Evolutionary conservation across 2,329 filamentous ascomycete species (phyloP).

Genomic region (Colletotrichum gloeosporioides): DNA sequence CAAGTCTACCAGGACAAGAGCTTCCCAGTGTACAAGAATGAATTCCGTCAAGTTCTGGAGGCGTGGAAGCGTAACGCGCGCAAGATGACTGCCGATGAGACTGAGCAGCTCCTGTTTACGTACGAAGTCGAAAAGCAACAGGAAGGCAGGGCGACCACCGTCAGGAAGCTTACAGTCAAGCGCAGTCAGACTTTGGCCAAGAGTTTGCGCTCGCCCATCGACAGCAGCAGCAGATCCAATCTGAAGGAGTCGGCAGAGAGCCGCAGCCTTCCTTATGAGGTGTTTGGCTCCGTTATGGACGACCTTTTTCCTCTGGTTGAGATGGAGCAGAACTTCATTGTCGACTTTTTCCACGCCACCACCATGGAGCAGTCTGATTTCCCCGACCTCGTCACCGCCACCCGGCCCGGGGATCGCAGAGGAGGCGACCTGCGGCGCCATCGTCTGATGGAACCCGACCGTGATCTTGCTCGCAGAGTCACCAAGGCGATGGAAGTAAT

Average conservation of each 20-base stretch:
- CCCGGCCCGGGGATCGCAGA: slow-evolving; percentile 69
- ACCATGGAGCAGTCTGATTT: slow-evolving; percentile 85
- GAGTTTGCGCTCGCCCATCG: slow-evolving; percentile 71
- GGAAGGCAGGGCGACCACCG: slow-evolving; percentile 76
- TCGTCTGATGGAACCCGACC: slow-evolving; percentile 86
- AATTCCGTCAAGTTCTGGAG: slow-evolving; percentile 79
- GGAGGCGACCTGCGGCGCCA: slow-evolving; percentile 76
- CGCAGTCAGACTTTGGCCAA: slow-evolving; percentile 86
- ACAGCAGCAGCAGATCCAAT: slow-evolving; percentile 56
- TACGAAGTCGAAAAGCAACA: slow-evolving; percentile 84
- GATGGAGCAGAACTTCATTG: slow-evolving; percentile 95
- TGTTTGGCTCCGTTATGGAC: slow-evolving; percentile 80
- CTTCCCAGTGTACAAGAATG: slow-evolving; percentile 77
- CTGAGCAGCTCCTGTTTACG: slow-evolving; percentile 83
- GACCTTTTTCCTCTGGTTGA: slow-evolving; percentile 84
- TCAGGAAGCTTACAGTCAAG: slow-evolving; percentile 92
- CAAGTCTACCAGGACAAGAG: slow-evolving; percentile 81
- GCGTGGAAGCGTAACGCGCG: slow-evolving; percentile 82
- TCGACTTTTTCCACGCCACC: slow-evolving; percentile 97
- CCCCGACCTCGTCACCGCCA: slow-evolving; percentile 74
- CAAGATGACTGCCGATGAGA: slow-evolving; percentile 77
- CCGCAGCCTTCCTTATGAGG: slow-evolving; percentile 77
- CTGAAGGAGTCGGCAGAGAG: slow-evolving; percentile 67
- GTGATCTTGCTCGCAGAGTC: slow-evolving; percentile 82
- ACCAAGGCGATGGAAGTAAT: slow-evolving; percentile 89